Conservation (phyloP, 2,329 filamentous ascomycete species). For the Diaporthe ilicicola region DNA sequence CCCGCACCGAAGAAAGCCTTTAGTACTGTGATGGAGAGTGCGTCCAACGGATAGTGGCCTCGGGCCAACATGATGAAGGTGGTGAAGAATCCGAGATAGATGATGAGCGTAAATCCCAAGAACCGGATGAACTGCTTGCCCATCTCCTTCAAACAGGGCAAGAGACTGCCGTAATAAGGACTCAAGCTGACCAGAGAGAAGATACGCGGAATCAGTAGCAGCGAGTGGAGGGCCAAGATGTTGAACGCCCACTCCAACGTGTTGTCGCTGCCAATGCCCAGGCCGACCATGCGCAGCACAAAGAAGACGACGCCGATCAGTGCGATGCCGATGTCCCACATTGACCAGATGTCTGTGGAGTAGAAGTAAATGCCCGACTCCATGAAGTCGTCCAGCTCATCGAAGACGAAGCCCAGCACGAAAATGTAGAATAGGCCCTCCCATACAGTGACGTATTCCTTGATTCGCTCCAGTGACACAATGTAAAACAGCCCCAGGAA, state of each 20-base stretch:
- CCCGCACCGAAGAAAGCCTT: conserved; percentile 27
- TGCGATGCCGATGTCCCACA: conserved; percentile 28
- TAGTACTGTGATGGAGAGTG: conserved; percentile 24
- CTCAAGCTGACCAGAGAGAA: conserved; percentile 27
- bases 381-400: conserved; percentile 28
- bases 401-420: conserved; percentile 19
- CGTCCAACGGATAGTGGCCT: conserved; percentile 22
- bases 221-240: conserved; percentile 26
- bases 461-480: conserved; percentile 21
- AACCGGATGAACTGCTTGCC: conserved; percentile 31
- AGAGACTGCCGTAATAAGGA: conserved; percentile 24
- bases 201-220: conserved; percentile 22
- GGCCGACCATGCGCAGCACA: conserved; percentile 26
- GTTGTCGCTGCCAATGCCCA: conserved; percentile 5
- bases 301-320: conserved; percentile 56
- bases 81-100: conserved; percentile 29
- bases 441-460: conserved; percentile 11
- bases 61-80: conserved; percentile 25
- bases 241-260: conserved; percentile 24
- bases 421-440: conserved; percentile 25
- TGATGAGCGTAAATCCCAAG: conserved; percentile 27
- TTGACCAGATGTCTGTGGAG: conserved; percentile 28
- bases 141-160: conserved; percentile 29
- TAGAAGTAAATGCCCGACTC: conserved; percentile 28
- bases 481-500: conserved; percentile 49